A percentile compares a stretch with the other conserved stretches of the same genome.
Conservation (phyloP, 257 asterid genomes). For the Asclepias syriaca region DNA sequence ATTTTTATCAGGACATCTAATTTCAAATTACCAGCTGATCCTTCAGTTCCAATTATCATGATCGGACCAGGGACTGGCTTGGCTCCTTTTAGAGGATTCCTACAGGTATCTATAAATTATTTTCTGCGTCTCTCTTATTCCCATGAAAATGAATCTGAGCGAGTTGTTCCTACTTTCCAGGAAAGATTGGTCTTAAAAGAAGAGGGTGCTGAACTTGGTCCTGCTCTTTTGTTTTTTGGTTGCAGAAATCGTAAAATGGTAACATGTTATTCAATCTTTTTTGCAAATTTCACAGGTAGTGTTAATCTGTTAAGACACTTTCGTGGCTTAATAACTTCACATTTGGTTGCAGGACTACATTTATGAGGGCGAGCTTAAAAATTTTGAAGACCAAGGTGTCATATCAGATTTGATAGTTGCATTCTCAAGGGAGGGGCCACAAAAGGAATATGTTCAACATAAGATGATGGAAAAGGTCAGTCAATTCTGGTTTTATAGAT, state of each 20-base stretch:
- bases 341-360: slow-evolving; percentile 53
- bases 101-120: slow-evolving; percentile 36
- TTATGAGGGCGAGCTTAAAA: slow-evolving; percentile 59
- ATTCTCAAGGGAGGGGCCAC: slow-evolving; percentile 71
- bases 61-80: slow-evolving; percentile 84
- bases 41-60: slow-evolving; percentile 61
- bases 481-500: not conserved
- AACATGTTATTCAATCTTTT: slow-evolving; percentile 11
- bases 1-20: slow-evolving; percentile 64
- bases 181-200: slow-evolving; percentile 58
- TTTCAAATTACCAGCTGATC: slow-evolving; percentile 64
- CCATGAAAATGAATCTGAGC: slow-evolving; percentile 9
- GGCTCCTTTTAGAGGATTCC: slow-evolving; percentile 83
- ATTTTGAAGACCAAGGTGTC: slow-evolving; percentile 47
- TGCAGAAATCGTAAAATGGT: slow-evolving; percentile 76
- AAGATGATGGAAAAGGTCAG: slow-evolving; percentile 61
- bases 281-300: not conserved
- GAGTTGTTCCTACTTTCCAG: slow-evolving; percentile 31
- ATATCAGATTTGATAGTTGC: slow-evolving; percentile 68
- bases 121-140: slow-evolving; percentile 5
- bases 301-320: not conserved
- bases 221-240: slow-evolving; percentile 61
- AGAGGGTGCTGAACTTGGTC: slow-evolving; percentile 62
- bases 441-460: slow-evolving; percentile 76
- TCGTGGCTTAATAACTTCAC: slow-evolving; percentile 14